phyloP scores from a whole-genome alignment of 2,329 filamentous ascomycete genomes.

The Fusarium foetens region DNA sequence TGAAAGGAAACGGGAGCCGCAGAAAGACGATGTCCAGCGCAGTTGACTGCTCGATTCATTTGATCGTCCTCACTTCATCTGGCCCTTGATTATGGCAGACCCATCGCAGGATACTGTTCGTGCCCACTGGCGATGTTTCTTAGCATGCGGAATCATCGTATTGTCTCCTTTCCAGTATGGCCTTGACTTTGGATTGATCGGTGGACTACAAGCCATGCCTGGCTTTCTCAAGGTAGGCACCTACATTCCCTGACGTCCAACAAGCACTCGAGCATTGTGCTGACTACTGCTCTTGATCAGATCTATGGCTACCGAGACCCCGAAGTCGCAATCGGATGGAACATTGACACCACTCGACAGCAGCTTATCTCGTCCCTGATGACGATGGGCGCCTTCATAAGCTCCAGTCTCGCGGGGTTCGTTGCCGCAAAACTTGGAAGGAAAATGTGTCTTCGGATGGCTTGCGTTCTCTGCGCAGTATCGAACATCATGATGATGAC shows the following conservation, averaged over 20 bases:
- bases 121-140: conserved; percentile 38
- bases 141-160: conserved; percentile 35
- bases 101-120: conserved; percentile 30
- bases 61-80: not conserved
- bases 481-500: conserved; percentile 42
- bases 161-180: conserved; percentile 40
- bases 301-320: conserved; percentile 37
- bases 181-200: conserved; percentile 39
- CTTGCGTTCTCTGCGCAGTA: conserved; percentile 33
- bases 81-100: conserved; percentile 9
- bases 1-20: not conserved
- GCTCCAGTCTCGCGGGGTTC: conserved; percentile 37
- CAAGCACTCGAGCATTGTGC: too few species aligned
- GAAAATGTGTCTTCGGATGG: conserved; percentile 30
- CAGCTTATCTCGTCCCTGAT: conserved; percentile 40
- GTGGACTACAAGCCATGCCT: conserved; percentile 38
- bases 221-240: conserved; percentile 31
- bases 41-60: not conserved
- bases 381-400: conserved; percentile 39
- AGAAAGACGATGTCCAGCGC: not conserved
- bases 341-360: conserved; percentile 37
- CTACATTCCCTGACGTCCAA: not conserved
- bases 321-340: conserved; percentile 39
- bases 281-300: not conserved
- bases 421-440: conserved; percentile 30